A percentile compares a stretch with the other conserved stretches of the same genome.
phyloP scores from a whole-genome alignment of 805 yeast species.

The Metschnikowia similis region DNA sequence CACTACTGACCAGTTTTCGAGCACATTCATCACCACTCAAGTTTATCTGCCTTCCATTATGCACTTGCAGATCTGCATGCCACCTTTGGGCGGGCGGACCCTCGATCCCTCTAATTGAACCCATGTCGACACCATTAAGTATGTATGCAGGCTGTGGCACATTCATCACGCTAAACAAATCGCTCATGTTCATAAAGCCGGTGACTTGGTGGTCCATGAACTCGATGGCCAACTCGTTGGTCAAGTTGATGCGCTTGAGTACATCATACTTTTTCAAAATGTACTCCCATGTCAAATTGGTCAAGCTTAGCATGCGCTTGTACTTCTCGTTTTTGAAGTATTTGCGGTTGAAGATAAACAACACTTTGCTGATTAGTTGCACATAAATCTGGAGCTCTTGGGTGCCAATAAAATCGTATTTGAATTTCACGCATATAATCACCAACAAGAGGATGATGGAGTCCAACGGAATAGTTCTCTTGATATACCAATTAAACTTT shows the following conservation, averaged over 20 bases:
- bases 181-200: conserved; percentile 37
- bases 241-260: conserved; percentile 24
- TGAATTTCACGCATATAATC: conserved; percentile 50
- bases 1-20: background rate
- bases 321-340: conserved; percentile 46
- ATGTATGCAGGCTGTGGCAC: conserved; percentile 38
- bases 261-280: conserved; percentile 35
- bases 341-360: conserved; percentile 39
- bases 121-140: conserved; percentile 10
- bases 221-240: conserved; percentile 22
- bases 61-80: background rate
- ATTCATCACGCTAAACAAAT: conserved; percentile 39
- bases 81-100: background rate
- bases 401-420: conserved; percentile 35
- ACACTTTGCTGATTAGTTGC: conserved; percentile 38
- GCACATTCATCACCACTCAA: background rate
- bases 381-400: conserved; percentile 36
- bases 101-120: conserved; percentile 9
- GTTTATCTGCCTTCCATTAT: background rate
- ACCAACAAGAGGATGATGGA: conserved; percentile 50
- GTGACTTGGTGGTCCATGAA: conserved; percentile 40
- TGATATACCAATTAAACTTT: conserved; percentile 57
- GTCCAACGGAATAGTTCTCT: conserved; percentile 58
- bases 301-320: conserved; percentile 41
- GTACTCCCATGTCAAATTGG: conserved; percentile 41